phyloP scores from a whole-genome alignment of 2,329 filamentous ascomycete species.

The Chaetomium olivaceum region DNA sequence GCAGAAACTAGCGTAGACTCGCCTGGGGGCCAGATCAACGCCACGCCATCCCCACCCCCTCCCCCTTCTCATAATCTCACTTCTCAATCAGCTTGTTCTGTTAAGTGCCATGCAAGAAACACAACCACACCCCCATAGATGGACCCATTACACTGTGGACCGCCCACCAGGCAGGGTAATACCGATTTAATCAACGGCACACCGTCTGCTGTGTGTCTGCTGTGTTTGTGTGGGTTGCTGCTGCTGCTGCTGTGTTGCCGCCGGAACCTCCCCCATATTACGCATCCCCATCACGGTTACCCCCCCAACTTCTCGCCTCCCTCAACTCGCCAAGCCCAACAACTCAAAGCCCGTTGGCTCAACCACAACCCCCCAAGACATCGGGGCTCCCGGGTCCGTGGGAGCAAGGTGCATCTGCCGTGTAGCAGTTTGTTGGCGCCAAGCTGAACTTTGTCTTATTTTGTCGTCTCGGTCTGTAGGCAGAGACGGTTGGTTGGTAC shows the following conservation, averaged over 20 bases:
- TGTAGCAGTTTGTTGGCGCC: neutral
- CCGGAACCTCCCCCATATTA: neutral
- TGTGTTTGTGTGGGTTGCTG: neutral
- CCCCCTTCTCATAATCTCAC: neutral
- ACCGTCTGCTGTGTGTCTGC: neutral
- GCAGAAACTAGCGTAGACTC: neutral
- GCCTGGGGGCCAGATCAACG: neutral
- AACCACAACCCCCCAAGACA: neutral
- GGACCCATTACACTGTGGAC: neutral
- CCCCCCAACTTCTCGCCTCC: neutral
- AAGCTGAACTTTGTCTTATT: too few relatives aligned
- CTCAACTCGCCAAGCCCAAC: neutral
- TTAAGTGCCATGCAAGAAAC: neutral
- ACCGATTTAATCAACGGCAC: conserved; percentile 2
- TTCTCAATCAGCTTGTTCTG: neutral
- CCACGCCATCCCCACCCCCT: neutral
- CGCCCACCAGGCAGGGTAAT: neutral
- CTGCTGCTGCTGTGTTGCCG: neutral
- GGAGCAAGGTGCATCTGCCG: neutral
- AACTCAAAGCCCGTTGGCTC: neutral
- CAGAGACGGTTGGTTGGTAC: too few relatives aligned
- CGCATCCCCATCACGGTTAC: neutral
- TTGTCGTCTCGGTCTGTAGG: neutral
- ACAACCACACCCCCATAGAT: neutral
- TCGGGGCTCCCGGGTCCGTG: neutral